phyloP scores from a whole-genome alignment of 129 eudicot genomes.

The Flaveria robusta region DNA sequence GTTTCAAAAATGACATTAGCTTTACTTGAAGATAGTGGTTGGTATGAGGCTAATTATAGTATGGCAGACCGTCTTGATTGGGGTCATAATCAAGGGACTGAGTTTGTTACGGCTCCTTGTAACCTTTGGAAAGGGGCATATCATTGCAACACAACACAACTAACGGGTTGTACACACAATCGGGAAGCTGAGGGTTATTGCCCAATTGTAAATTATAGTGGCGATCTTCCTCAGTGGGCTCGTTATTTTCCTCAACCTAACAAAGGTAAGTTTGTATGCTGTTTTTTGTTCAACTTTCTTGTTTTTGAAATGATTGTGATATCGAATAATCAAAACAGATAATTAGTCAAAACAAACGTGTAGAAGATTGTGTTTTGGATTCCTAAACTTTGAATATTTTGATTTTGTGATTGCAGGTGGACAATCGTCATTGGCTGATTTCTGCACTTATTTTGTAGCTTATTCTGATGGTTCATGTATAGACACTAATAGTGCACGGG shows the following conservation, averaged over 20 bases:
- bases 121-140: conserved; percentile 94
- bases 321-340: background rate
- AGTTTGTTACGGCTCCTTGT: conserved; percentile 86
- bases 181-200: conserved; percentile 97
- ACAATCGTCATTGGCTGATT: conserved; percentile 95
- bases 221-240: conserved; percentile 92
- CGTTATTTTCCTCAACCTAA: conserved; percentile 87
- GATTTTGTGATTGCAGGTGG: conserved; percentile 68
- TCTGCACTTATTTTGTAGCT: conserved; percentile 89
- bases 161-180: conserved; percentile 84
- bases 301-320: background rate
- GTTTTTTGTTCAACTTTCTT: background rate
- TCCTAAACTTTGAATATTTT: background rate
- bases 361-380: background rate
- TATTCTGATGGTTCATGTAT: conserved; percentile 98
- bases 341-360: background rate
- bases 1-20: conserved; percentile 96
- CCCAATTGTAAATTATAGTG: conserved; percentile 75
- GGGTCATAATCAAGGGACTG: conserved; percentile 94
- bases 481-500: conserved; percentile 80
- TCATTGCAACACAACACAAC: conserved; percentile 84
- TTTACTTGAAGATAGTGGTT: conserved; percentile 88
- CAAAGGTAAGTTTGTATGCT: conserved; percentile 50
- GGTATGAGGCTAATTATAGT: conserved; percentile 91
- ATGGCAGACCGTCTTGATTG: conserved; percentile 92